phyloP scores from a whole-genome alignment of 768 basidiomycete genomes.

The Panus rudis region DNA sequence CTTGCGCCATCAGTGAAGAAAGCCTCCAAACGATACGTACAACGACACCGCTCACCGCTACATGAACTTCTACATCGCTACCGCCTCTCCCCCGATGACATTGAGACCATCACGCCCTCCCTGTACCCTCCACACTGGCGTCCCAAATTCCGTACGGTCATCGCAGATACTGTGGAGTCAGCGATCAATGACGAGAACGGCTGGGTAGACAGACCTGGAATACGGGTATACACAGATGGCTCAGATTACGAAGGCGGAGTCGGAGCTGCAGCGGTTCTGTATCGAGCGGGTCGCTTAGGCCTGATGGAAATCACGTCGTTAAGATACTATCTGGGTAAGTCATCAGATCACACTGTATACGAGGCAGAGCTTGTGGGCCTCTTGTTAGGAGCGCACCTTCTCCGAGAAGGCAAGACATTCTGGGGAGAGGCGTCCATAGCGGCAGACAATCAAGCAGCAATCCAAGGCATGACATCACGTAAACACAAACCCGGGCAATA shows the following conservation, averaged over 20 bases:
- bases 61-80: constrained; percentile 14
- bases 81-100: constrained; percentile 7
- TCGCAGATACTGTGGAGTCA: background rate
- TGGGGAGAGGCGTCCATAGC: background rate
- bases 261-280: constrained; percentile 25
- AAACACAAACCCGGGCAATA: constrained; percentile 6
- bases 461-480: background rate
- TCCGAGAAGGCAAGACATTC: constrained; percentile 7
- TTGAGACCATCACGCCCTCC: constrained; percentile 14
- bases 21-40: no score
- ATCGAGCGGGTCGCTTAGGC: constrained; percentile 3
- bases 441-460: constrained; percentile 9
- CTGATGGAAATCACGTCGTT: constrained; percentile 2
- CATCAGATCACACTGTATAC: constrained; percentile 21
- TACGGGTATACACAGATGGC: constrained; percentile 23
- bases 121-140: constrained; percentile 8
- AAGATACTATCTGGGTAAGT: constrained; percentile 16
- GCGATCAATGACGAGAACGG: constrained; percentile 5
- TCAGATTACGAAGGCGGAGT: constrained; percentile 21
- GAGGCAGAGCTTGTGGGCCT: constrained; percentile 26
- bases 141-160: background rate
- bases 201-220: no score
- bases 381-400: constrained; percentile 20
- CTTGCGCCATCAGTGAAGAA: no score
- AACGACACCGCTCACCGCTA: no score